phyloP scores from a whole-genome alignment of 2,329 filamentous ascomycete genomes.

The Plectosphaerella sp. region DNA sequence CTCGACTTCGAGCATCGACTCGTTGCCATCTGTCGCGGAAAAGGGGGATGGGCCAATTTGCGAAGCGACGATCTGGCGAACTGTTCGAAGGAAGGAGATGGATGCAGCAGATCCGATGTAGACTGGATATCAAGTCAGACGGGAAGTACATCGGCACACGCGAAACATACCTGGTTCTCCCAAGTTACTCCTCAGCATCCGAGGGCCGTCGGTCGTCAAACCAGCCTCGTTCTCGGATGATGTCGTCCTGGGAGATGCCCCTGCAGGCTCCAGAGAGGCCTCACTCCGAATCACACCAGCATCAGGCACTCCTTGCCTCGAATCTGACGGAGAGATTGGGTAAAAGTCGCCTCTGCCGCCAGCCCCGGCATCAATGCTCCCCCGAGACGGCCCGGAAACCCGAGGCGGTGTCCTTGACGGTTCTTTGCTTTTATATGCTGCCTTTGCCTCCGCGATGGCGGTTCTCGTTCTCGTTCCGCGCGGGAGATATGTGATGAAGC shows the following conservation, averaged over 20 bases:
- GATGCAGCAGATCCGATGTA: conserved; percentile 45
- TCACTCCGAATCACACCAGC: conserved; percentile 4
- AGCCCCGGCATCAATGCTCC: background rate
- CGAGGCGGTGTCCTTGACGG: background rate
- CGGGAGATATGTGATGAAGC: conserved; percentile 25
- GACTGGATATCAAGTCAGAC: conserved; percentile 15
- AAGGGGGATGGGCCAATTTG: conserved; percentile 52
- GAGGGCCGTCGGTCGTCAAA: conserved; percentile 12
- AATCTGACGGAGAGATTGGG: conserved; percentile 27
- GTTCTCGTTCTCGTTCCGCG: conserved; percentile 17
- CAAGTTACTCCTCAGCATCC: conserved; percentile 47
- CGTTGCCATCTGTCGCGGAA: conserved; percentile 42
- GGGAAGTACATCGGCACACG: background rate
- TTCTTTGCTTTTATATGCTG: background rate
- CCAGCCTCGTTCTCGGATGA: background rate
- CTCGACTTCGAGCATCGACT: conserved; percentile 48
- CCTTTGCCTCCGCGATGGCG: background rate
- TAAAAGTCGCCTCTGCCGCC: conserved; percentile 28
- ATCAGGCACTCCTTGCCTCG: conserved; percentile 10
- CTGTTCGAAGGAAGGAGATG: conserved; percentile 50
- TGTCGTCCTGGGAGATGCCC: conserved; percentile 5
- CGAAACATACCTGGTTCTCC: conserved; percentile 40
- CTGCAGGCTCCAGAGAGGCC: conserved; percentile 5
- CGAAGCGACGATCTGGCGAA: conserved; percentile 41
- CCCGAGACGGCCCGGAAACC: background rate